Base-by-base conservation (phyloP, 768 basidiomycete genomes). In the Leucosporidium scottii region DNA sequence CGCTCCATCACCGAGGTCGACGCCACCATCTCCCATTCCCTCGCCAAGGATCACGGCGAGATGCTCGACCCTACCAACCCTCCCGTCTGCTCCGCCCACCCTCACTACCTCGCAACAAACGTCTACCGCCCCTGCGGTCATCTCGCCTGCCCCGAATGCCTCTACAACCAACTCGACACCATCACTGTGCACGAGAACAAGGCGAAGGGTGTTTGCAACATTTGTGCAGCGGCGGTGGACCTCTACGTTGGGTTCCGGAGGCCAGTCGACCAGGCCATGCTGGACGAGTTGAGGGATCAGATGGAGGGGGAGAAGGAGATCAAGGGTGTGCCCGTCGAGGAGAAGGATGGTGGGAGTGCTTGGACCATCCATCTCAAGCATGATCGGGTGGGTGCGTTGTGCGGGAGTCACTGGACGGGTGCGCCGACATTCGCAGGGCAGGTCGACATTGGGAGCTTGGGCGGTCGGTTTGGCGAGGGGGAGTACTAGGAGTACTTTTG, bases 231-330 rank as follows among this genome's bases (percentile, higher is more conserved):
- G 23, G 4, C 13, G 34, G 20, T 59, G 30, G 57, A 21, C 21
- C 1, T 17, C 30, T 59, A 39, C 36, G 36, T 59, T 25, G 57
- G 57, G 12, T 59, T 59, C n/a, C 4, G 23, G 36, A 25, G 13
- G 21, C 36, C 57, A 9, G 57, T 59, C 1, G 57, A 59, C 23
- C 6, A 6, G 57, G 39, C 10, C 36, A 59, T 36, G 57, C 34
- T 36, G 6, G 34, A n/a, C 28, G 23, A 36, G 57, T 23, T 58
- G 20, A 34, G 36, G 21, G 57, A n/a, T n/a, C n/a, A 8, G 57
- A 58, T 58, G 54, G 54, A 55, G 54, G 27, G 27, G 25, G 54
- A 55, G 54, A 55, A 55, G 54, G 27, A 30, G 17, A 55, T 55
- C 27, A 18, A 27, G 25, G 54, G 54, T 18, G 54, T 55, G 5